Evolutionary conservation across 2,329 filamentous ascomycete genomes (phyloP), one percentile per base, ranked within the genome.

Genomic region (Chaetomiaceae sp.): DNA sequence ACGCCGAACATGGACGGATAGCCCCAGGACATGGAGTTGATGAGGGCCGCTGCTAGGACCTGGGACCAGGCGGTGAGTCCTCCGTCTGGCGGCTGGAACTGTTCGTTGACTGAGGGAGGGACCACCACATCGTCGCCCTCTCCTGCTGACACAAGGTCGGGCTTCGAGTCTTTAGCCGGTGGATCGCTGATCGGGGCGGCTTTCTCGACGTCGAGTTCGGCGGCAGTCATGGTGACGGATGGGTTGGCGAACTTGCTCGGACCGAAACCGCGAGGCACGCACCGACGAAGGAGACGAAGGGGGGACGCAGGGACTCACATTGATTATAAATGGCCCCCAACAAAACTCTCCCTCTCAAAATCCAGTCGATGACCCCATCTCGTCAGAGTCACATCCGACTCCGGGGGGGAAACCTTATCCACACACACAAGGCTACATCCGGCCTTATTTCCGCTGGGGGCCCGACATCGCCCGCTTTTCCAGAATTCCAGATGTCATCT

Each of bases 21-120:
- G 48, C 78, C 78, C 74, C 77, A 80, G 5, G 76, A 71, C 53
- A 81, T 64, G 49, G 70, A 70, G 62, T 76, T 78, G 65, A 78
- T 68, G 27, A 78, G 68, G 37, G 75, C 68, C 29, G 71, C 71
- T 6, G 75, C 73, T 19, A 76, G 43, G 8, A 80, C 75, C 61
- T 80, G 78, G 1, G 68, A 70, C 78, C 78, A 81, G 15, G 76
- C 78, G 14, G 63, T 57, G 45, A 71, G 59, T 12, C 77, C 77
- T 23, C 77, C 75, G 42, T 78, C 74, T 0, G 75, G 76, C 2
- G 64, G 60, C 6, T 59, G 40, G 40, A 61, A 63, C 9, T 59
- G 51, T 11, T 53, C 53, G 23, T 57, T 39, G 29, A 46, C 11
- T 25, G 27, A 15, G 15, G 6, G 47, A 19, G 7, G n/a, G n/a